Conservation (phyloP, 1,284 basidiomycete genomes). For the Tetrapyrgos nigripes region DNA sequence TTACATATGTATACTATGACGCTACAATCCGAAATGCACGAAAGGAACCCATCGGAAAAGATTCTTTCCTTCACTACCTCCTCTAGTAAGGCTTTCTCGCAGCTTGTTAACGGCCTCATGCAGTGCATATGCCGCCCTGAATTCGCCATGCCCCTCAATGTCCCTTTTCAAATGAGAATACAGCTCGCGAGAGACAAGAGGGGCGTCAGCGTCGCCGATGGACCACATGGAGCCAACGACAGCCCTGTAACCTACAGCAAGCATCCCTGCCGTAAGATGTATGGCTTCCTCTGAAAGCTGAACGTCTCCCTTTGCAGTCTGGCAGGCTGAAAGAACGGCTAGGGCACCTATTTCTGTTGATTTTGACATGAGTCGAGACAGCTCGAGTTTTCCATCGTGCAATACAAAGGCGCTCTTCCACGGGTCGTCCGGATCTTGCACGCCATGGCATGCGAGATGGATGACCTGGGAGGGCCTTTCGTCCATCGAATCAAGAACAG, state of each 20-base stretch:
- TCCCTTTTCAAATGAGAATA: not conserved
- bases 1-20: too few species aligned
- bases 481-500: slow-evolving; percentile 1
- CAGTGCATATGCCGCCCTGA: not conserved
- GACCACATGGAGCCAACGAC: slow-evolving; percentile 34
- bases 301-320: slow-evolving; percentile 27
- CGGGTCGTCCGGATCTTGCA: slow-evolving; percentile 9
- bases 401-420: slow-evolving; percentile 13
- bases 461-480: slow-evolving; percentile 20
- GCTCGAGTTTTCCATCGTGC: slow-evolving; percentile 9
- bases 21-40: too few species aligned
- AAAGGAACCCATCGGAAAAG: too few species aligned
- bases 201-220: slow-evolving; percentile 19
- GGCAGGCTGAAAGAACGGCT: slow-evolving; percentile 32
- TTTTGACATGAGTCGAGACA: not conserved
- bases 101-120: not conserved
- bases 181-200: slow-evolving; percentile 8
- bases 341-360: slow-evolving; percentile 10
- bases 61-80: too few species aligned
- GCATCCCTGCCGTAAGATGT: slow-evolving; percentile 29
- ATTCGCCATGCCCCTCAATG: not conserved
- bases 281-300: slow-evolving; percentile 21
- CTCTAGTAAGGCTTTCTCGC: not conserved
- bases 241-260: slow-evolving; percentile 25
- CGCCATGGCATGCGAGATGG: slow-evolving; percentile 21